These are phyloP conservation scores for Hagleromyces aurorensis DNA, from an alignment of 805 yeast genomes.

Conservation along the genomic window DNA sequence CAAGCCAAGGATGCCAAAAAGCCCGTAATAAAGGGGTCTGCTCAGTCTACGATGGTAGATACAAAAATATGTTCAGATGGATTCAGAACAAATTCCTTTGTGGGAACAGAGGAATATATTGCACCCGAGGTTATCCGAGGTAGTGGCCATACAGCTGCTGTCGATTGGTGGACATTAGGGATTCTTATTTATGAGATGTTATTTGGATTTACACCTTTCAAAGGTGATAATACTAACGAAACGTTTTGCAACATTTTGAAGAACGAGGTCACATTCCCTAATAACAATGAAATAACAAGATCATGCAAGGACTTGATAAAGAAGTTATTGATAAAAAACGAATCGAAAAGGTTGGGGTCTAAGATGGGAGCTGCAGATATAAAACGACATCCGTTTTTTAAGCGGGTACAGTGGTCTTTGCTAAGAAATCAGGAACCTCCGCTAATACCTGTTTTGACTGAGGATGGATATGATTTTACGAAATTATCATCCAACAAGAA, in stretches of 20 bases:
- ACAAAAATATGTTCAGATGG: constrained; percentile 95
- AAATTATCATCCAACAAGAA: constrained; percentile 25
- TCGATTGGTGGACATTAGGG: constrained; percentile 99
- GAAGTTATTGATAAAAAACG: constrained; percentile 82
- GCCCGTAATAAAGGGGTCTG: constrained; percentile 39
- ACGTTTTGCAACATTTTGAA: constrained; percentile 86
- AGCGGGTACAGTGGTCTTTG: constrained; percentile 90
- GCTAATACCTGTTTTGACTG: constrained; percentile 74
- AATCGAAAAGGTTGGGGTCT: constrained; percentile 80
- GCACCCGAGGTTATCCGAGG: constrained; percentile 98
- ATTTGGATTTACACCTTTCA: constrained; percentile 93
- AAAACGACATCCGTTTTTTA: constrained; percentile 85
- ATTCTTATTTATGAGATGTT: constrained; percentile 90
- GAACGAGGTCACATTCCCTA: constrained; percentile 75
- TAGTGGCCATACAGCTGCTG: constrained; percentile 95
- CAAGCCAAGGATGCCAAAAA: constrained; percentile 71
- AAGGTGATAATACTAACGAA: constrained; percentile 79
- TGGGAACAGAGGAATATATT: constrained; percentile 97
- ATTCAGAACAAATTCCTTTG: constrained; percentile 94
- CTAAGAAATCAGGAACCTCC: constrained; percentile 92
- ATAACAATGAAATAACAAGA: constrained; percentile 56
- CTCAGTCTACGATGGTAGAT: constrained; percentile 45
- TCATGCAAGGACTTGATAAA: constrained; percentile 72
- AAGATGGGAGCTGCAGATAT: constrained; percentile 93
- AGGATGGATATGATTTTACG: constrained; percentile 44